phyloP scores from a whole-genome alignment of 2,329 filamentous ascomycete species.

The Torrubiellomyces zombiae region DNA sequence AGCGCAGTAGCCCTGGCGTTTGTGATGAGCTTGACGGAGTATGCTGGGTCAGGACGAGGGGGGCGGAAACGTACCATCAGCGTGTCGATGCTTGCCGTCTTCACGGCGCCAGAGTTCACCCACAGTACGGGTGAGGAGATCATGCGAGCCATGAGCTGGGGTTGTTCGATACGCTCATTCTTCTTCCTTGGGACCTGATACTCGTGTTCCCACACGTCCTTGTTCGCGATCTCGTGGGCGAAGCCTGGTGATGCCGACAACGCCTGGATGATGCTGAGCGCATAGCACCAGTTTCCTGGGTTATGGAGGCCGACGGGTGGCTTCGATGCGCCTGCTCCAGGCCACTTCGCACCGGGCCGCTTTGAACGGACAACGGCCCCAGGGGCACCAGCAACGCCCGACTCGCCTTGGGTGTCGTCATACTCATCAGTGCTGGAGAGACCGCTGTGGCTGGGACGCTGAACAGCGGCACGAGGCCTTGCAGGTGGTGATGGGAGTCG shows the following conservation, averaged over 20 bases:
- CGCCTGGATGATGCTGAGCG: constrained; percentile 79
- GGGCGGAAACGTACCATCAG: constrained; percentile 34
- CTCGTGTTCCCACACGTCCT: constrained; percentile 40
- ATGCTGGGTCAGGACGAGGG: too few relatives aligned
- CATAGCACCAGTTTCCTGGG: constrained; percentile 73
- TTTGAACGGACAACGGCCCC: too few relatives aligned
- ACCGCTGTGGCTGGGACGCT: constrained; percentile 64
- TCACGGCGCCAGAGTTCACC: constrained; percentile 34
- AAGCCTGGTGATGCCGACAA: constrained; percentile 59
- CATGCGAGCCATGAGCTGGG: constrained; percentile 43
- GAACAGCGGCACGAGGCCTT: constrained; percentile 51
- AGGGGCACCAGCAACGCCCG: too few relatives aligned
- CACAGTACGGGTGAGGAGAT: constrained; percentile 42
- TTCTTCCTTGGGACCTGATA: constrained; percentile 52
- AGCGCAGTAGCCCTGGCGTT: constrained; percentile 35
- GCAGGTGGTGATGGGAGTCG: constrained; percentile 40
- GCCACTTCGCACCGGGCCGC: too few relatives aligned
- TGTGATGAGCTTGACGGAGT: neutral
- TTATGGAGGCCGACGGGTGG: constrained; percentile 54
- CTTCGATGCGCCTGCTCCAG: constrained; percentile 9
- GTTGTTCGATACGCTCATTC: constrained; percentile 33
- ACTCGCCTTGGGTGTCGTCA: constrained; percentile 18
- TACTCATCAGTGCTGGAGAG: constrained; percentile 30
- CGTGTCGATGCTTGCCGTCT: constrained; percentile 34
- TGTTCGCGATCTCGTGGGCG: constrained; percentile 44